Conservation (phyloP, 2,329 filamentous ascomycete species). For the Diatrype stigma region DNA sequence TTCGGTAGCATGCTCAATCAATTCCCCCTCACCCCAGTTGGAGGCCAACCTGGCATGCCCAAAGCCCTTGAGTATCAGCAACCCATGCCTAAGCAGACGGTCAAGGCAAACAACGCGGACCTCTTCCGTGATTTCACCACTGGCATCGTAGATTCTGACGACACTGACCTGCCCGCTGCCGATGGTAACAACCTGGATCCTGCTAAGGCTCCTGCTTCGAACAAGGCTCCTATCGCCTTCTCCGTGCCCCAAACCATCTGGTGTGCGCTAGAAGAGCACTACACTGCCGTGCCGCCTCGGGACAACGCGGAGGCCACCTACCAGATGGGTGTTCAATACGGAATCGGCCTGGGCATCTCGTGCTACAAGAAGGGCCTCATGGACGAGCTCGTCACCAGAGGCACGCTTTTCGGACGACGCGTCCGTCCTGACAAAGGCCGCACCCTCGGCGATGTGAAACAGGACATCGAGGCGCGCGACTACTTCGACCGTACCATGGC, state of each 20-base stretch:
- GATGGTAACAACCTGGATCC: too few species aligned
- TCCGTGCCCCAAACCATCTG: constrained; percentile 3
- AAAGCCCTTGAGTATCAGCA: too few species aligned
- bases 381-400: constrained; percentile 9
- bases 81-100: too few species aligned
- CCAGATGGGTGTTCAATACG: constrained; percentile 15
- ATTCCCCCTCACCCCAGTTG: too few species aligned
- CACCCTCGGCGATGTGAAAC: neutral
- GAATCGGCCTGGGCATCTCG: constrained; percentile 16
- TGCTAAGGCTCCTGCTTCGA: too few species aligned
- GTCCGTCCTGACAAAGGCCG: neutral
- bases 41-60: too few species aligned
- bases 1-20: too few species aligned
- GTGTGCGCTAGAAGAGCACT: constrained; percentile 8
- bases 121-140: too few species aligned
- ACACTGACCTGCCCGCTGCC: too few species aligned
- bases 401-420: constrained; percentile 7
- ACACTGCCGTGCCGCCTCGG: neutral
- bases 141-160: too few species aligned
- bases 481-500: neutral
- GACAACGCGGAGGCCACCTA: constrained; percentile 9
- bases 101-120: too few species aligned
- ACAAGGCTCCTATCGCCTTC: neutral
- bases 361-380: constrained; percentile 10
- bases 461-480: neutral